Percentiles rank a stretch among this genome's conserved stretches.
These are phyloP conservation scores for Flaveria linearis DNA, from an alignment of 129 eudicot genomes.

Conservation along the genomic window DNA sequence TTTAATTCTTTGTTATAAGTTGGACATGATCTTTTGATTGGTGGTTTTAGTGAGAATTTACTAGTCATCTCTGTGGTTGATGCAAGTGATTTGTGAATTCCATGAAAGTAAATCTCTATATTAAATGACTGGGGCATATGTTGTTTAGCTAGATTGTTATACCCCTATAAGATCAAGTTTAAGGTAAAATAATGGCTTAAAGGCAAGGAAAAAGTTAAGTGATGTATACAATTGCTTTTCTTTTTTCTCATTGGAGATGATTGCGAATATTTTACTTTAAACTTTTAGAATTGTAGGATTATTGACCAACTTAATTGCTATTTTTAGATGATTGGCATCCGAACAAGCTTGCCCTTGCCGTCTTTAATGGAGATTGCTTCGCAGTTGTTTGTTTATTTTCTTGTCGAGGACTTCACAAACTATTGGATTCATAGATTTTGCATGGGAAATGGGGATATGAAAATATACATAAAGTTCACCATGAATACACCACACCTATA, in stretches of 20 bases:
- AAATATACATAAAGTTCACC: slow-evolving; percentile 86
- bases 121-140: slow-evolving; percentile 2
- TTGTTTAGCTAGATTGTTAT: neutral
- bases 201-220: slow-evolving; percentile 29
- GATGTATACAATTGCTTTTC: slow-evolving; percentile 9
- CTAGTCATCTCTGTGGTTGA: slow-evolving; percentile 6
- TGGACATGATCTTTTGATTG: neutral
- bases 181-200: slow-evolving; percentile 12
- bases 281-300: slow-evolving; percentile 30
- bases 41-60: neutral
- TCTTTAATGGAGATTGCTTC: slow-evolving; percentile 57
- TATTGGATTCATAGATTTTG: slow-evolving; percentile 88
- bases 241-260: slow-evolving; percentile 26
- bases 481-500: slow-evolving; percentile 87
- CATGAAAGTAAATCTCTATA: slow-evolving; percentile 13
- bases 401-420: slow-evolving; percentile 79
- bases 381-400: slow-evolving; percentile 70
- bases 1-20: neutral
- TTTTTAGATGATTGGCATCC: slow-evolving; percentile 73
- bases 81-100: slow-evolving; percentile 9
- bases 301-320: slow-evolving; percentile 28
- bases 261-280: slow-evolving; percentile 40
- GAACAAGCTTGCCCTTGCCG: slow-evolving; percentile 85
- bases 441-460: slow-evolving; percentile 92
- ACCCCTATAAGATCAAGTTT: slow-evolving; percentile 18